A percentile compares a stretch with the other conserved stretches of the same genome.
phyloP scores from a whole-genome alignment of 2,329 filamentous ascomycete species.

The Neofusicoccum laricinum region DNA sequence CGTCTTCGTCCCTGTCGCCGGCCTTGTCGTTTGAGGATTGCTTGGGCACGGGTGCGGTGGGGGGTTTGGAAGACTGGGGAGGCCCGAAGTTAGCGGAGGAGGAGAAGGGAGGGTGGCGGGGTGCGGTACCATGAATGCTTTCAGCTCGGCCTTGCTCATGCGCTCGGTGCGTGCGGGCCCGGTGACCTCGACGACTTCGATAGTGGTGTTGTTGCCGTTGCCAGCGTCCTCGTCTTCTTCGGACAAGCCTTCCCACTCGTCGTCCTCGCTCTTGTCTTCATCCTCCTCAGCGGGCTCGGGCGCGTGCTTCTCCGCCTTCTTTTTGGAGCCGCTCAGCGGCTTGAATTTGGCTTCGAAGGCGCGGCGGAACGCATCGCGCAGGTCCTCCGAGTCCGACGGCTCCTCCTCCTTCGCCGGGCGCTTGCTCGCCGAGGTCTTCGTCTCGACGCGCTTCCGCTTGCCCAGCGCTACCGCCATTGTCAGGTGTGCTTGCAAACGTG shows the following conservation, averaged over 20 bases:
- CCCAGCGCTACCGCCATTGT: constrained; percentile 42
- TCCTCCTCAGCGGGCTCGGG: constrained; percentile 27
- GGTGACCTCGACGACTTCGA: constrained; percentile 46
- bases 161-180: constrained; percentile 27
- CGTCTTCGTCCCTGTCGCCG: constrained; percentile 48
- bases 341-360: constrained; percentile 89
- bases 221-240: constrained; percentile 40
- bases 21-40: constrained; percentile 21
- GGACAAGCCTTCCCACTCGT: constrained; percentile 63
- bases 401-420: constrained; percentile 17
- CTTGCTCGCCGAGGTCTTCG: constrained; percentile 17
- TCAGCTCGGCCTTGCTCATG: constrained; percentile 60
- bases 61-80: constrained; percentile 49
- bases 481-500: not conserved
- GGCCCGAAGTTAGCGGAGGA: constrained; percentile 20
- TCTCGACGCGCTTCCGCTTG: constrained; percentile 44
- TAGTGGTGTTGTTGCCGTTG: constrained; percentile 39
- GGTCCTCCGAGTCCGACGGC: constrained; percentile 46
- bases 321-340: constrained; percentile 56
- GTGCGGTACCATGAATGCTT: constrained; percentile 69
- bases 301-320: constrained; percentile 27
- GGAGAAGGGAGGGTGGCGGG: constrained; percentile 7
- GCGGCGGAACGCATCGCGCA: constrained; percentile 73
- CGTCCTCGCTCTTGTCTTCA: constrained; percentile 26
- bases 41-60: constrained; percentile 27